These are phyloP conservation scores for Quercus lobata DNA, from an alignment of 331 rosid species.

Conservation along the genomic window DNA sequence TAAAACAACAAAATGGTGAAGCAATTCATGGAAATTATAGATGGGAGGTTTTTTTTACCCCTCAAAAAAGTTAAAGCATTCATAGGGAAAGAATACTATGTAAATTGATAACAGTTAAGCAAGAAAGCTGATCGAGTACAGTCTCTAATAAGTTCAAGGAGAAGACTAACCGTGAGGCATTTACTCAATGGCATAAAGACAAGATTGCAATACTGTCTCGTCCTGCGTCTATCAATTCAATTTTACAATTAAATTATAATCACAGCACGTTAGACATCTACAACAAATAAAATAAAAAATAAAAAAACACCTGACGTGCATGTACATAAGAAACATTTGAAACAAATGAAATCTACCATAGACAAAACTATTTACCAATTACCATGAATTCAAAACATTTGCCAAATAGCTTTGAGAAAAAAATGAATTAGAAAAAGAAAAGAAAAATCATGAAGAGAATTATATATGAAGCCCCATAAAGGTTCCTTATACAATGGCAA, in stretches of 20 bases:
- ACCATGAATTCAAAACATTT: not conserved
- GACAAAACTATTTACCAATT: not conserved
- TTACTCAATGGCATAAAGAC: not conserved
- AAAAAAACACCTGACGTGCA: not conserved
- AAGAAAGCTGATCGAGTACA: no score
- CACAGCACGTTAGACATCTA: not conserved
- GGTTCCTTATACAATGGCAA: not conserved
- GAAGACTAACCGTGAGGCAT: not conserved
- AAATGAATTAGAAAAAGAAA: not conserved
- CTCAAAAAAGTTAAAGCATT: no score
- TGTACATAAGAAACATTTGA: not conserved
- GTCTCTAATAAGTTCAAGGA: not conserved
- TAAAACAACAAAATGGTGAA: no score
- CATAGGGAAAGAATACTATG: no score
- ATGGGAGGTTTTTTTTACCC: no score
- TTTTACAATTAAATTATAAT: not conserved
- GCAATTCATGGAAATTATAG: no score
- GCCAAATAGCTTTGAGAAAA: not conserved
- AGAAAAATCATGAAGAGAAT: not conserved
- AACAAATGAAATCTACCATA: not conserved
- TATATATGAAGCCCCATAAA: not conserved
- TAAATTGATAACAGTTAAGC: no score
- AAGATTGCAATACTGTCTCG: not conserved
- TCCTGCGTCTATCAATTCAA: not conserved
- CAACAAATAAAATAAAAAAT: not conserved